These are phyloP conservation scores for Phytophthora ohioensis DNA, from an alignment of 352 stramenopile species.

Conservation along the genomic window DNA sequence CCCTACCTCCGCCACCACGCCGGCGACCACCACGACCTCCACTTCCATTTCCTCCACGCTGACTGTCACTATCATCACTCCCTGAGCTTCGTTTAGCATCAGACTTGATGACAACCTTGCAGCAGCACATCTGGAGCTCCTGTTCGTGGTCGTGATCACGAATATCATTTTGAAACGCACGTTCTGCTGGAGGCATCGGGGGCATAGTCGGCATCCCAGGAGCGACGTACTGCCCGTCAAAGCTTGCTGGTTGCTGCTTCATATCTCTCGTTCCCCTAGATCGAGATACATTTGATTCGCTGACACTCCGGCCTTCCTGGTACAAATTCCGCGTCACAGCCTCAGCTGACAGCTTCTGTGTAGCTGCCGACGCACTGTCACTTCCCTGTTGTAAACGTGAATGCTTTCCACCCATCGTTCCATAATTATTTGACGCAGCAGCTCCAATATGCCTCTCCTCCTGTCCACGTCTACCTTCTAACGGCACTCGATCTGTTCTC, in stretches of 20 bases:
- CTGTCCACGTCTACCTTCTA: slow-evolving; percentile 3
- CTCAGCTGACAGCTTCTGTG: slow-evolving; percentile 33
- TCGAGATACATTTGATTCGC: slow-evolving; percentile 26
- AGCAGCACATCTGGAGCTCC: slow-evolving; percentile 49
- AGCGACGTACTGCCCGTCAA: slow-evolving; percentile 28
- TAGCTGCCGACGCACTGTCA: not conserved
- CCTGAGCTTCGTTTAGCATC: slow-evolving; percentile 1
- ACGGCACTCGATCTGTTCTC: slow-evolving; percentile 1
- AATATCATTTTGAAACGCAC: slow-evolving; percentile 33
- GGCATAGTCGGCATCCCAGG: slow-evolving; percentile 21
- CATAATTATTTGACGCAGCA: slow-evolving; percentile 25
- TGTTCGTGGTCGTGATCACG: slow-evolving; percentile 28
- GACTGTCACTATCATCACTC: slow-evolving; percentile 6
- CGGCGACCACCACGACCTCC: slow-evolving; percentile 8
- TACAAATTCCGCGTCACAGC: slow-evolving; percentile 37
- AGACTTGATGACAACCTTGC: slow-evolving; percentile 48
- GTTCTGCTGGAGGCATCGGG: slow-evolving; percentile 20
- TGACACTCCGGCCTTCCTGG: slow-evolving; percentile 21
- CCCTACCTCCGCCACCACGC: slow-evolving; percentile 20
- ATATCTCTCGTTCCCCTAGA: not conserved
- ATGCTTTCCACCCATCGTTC: slow-evolving; percentile 34
- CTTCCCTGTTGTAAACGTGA: not conserved
- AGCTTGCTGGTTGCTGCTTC: slow-evolving; percentile 17
- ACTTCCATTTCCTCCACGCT: slow-evolving; percentile 9
- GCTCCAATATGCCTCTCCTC: slow-evolving; percentile 16